These are phyloP conservation scores for Entomortierella parvispora DNA, from an alignment of 192 early-diverging fungal species.

Conservation along the genomic window DNA sequence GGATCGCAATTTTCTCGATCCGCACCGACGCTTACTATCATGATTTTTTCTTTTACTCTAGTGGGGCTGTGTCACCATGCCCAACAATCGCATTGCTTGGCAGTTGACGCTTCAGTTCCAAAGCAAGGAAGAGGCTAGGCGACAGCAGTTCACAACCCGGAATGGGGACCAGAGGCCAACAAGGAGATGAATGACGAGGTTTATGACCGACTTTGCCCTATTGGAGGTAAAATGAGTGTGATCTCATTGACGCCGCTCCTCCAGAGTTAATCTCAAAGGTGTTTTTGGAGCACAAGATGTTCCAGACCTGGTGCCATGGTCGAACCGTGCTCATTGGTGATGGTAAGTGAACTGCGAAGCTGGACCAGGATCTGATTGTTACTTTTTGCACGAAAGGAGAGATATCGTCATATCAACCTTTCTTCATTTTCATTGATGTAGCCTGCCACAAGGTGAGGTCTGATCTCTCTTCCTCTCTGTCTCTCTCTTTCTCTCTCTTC, in stretches of 20 bases:
- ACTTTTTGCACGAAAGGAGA: too few relatives aligned
- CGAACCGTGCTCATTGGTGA: conserved; percentile 29
- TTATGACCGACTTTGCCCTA: not conserved
- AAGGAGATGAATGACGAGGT: conserved; percentile 8
- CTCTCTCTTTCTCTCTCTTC: not conserved
- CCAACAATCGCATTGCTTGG: too few relatives aligned
- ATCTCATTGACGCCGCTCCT: conserved; percentile 16
- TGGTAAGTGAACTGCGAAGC: not conserved
- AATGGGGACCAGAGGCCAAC: conserved; percentile 21
- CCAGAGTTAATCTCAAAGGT: conserved; percentile 4
- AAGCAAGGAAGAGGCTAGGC: too few relatives aligned
- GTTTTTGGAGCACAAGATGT: conserved; percentile 15
- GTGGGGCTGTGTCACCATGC: too few relatives aligned
- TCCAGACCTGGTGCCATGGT: conserved; percentile 22
- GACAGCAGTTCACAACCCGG: conserved; percentile 5
- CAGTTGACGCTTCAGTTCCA: too few relatives aligned
- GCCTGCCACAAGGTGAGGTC: conserved; percentile 11
- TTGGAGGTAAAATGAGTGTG: conserved; percentile 5
- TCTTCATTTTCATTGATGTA: not conserved
- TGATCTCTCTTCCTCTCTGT: not conserved
- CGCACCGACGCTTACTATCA: too few relatives aligned
- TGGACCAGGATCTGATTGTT: not conserved
- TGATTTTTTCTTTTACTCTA: too few relatives aligned
- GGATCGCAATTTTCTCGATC: too few relatives aligned
- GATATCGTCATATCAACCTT: not conserved